Evolutionary conservation across 306 rosid species (phyloP).

Genomic region (Vigna reflexopilosa): DNA sequence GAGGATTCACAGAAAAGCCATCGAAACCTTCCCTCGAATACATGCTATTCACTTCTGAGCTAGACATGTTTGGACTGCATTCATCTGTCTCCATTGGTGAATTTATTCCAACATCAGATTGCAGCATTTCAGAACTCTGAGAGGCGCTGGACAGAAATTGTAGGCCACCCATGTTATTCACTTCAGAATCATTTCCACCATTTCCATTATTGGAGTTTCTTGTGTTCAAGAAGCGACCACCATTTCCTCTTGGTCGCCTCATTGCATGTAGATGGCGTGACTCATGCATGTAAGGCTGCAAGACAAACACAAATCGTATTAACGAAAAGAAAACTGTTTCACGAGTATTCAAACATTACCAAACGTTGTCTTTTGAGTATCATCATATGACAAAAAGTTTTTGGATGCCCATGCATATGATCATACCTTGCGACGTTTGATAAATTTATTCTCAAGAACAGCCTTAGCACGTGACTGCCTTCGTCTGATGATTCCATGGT

Average conservation of each 20-base stretch:
- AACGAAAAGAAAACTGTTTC: neutral
- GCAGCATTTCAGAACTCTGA: conserved; percentile 64
- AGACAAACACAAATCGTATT: conserved; percentile 30
- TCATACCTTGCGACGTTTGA: conserved; percentile 65
- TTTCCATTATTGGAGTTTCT: conserved; percentile 45
- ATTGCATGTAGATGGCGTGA: conserved; percentile 89
- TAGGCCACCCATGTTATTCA: conserved; percentile 30
- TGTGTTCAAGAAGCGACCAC: conserved; percentile 85
- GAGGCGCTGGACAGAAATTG: conserved; percentile 53
- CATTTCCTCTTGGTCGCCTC: conserved; percentile 84
- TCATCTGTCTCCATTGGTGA: conserved; percentile 63
- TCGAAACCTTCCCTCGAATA: conserved; percentile 54
- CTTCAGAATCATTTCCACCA: conserved; percentile 40
- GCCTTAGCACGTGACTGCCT: conserved; percentile 84
- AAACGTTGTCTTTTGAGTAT: neutral
- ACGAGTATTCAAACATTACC: conserved; percentile 6
- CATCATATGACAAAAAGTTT: no score
- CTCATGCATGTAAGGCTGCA: conserved; percentile 87
- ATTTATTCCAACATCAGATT: conserved; percentile 65
- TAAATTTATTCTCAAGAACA: conserved; percentile 53
- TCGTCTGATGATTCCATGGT: conserved; percentile 82
- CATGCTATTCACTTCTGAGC: conserved; percentile 73
- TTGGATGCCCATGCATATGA: neutral
- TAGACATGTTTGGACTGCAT: conserved; percentile 55
- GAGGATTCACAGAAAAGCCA: conserved; percentile 53